Evolutionary conservation across 306 rosid species (phyloP).

Genomic region (Vigna unguiculata): DNA sequence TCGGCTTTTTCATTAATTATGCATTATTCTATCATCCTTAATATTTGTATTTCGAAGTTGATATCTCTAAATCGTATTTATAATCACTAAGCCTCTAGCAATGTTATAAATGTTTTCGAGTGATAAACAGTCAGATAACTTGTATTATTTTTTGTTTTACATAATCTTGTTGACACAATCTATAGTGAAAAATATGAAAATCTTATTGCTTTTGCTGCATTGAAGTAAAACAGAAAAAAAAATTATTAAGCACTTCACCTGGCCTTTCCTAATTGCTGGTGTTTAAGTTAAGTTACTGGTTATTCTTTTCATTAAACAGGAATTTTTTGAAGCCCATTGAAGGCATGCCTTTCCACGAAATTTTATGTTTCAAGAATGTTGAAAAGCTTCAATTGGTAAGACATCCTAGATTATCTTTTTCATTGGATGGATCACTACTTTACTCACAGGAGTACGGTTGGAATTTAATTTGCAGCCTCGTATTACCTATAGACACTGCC

Average conservation of each 20-base stretch:
- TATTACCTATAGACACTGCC: slow-evolving; percentile 20
- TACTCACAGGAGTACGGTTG: not conserved
- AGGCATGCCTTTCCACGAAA: slow-evolving; percentile 75
- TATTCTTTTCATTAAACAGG: slow-evolving; percentile 59
- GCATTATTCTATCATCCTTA: slow-evolving; percentile 12
- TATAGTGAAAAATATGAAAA: slow-evolving; percentile 22
- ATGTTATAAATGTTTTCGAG: slow-evolving; percentile 11
- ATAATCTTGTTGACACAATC: slow-evolving; percentile 10
- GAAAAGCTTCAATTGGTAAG: slow-evolving; percentile 90
- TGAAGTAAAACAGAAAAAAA: slow-evolving; percentile 29
- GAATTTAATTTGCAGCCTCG: slow-evolving; percentile 30
- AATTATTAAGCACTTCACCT: slow-evolving; percentile 5
- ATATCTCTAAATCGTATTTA: slow-evolving; percentile 10
- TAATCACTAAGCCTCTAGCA: slow-evolving; percentile 15
- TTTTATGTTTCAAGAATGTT: slow-evolving; percentile 79
- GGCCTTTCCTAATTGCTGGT: slow-evolving; percentile 19
- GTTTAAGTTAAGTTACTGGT: slow-evolving; percentile 20
- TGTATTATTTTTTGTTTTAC: slow-evolving; percentile 22
- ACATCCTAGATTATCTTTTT: slow-evolving; percentile 37
- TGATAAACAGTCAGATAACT: slow-evolving; percentile 6
- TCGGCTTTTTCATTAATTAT: slow-evolving; percentile 21
- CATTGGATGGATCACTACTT: slow-evolving; percentile 33
- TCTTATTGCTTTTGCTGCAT: slow-evolving; percentile 9
- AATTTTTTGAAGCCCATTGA: slow-evolving; percentile 74
- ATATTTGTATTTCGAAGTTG: slow-evolving; percentile 25